phyloP scores from a whole-genome alignment of 2,329 filamentous ascomycete genomes.

The Aspergillus terreus region DNA sequence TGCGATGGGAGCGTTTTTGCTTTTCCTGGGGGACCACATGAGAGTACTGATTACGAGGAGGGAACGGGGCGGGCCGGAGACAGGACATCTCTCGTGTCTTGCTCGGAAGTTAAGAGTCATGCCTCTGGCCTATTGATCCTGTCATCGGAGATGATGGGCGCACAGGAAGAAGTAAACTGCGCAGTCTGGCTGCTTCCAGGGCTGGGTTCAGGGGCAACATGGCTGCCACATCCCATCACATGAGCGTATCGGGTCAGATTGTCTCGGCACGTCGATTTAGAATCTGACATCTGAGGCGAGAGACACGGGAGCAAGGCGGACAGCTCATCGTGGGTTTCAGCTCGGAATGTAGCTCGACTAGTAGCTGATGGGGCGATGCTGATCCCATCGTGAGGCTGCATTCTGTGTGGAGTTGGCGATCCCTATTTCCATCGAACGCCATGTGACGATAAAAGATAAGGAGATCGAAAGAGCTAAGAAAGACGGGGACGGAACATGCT shows the following conservation, averaged over 20 bases:
- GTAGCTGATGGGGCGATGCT: not conserved
- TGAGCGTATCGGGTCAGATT: not conserved
- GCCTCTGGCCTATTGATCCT: too few species aligned
- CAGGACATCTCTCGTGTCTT: too few species aligned
- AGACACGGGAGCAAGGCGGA: not conserved
- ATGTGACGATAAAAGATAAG: slow-evolving; percentile 2
- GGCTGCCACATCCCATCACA: not conserved
- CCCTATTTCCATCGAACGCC: not conserved
- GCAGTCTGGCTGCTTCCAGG: not conserved
- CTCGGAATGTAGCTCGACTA: not conserved
- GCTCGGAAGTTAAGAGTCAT: too few species aligned
- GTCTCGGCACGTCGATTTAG: not conserved
- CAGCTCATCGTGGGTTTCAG: not conserved
- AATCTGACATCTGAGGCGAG: not conserved
- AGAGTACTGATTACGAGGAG: not conserved
- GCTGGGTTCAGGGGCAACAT: not conserved
- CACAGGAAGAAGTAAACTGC: too few species aligned
- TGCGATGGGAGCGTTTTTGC: not conserved
- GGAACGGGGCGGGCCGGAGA: not conserved
- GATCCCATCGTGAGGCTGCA: not conserved
- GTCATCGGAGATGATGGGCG: too few species aligned
- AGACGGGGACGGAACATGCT: too few species aligned
- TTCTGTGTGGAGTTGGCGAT: slow-evolving; percentile 4
- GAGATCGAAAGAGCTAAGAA: too few species aligned
- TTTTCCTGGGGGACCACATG: not conserved